These are phyloP conservation scores for Aspergillus nanangensis DNA, from an alignment of 495 filamentous ascomycete genomes.

Conservation along the genomic window DNA sequence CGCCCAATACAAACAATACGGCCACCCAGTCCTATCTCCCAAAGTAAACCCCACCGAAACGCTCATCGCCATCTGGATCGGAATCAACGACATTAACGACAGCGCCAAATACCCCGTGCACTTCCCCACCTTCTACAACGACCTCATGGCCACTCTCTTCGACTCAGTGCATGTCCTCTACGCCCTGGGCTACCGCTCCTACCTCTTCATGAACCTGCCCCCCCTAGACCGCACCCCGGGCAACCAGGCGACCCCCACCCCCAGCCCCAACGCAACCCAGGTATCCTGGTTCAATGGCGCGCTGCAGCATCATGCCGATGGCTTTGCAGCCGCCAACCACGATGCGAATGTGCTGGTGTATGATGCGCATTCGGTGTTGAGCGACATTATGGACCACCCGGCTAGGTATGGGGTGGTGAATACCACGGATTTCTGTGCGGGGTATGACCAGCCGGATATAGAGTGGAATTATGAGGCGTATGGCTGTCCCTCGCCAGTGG, in stretches of 20 bases:
- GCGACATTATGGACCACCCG: constrained; percentile 39
- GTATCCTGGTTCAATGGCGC: constrained; percentile 36
- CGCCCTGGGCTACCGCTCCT: constrained; percentile 39
- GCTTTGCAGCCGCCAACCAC: constrained; percentile 15
- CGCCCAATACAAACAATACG: constrained; percentile 31
- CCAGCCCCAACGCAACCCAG: constrained; percentile 44
- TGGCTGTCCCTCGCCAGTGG: constrained; percentile 41
- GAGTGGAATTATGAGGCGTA: constrained; percentile 35
- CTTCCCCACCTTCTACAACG: constrained; percentile 36
- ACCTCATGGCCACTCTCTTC: constrained; percentile 34
- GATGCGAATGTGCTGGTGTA: constrained; percentile 38
- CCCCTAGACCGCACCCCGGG: constrained; percentile 42
- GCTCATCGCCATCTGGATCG: constrained; percentile 40
- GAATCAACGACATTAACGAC: constrained; percentile 42
- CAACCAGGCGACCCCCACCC: constrained; percentile 24
- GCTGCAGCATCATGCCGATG: constrained; percentile 20
- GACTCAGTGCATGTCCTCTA: constrained; percentile 33
- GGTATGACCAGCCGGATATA: constrained; percentile 47
- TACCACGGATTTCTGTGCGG: constrained; percentile 44
- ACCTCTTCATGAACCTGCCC: constrained; percentile 48
- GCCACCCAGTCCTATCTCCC: constrained; percentile 18
- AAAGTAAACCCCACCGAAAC: constrained; percentile 19
- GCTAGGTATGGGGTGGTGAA: constrained; percentile 40
- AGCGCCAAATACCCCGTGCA: constrained; percentile 31
- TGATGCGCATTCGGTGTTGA: constrained; percentile 40